These are phyloP conservation scores for Eudorina sp. DNA, from an alignment of 139 green algal species.

Conservation along the genomic window DNA sequence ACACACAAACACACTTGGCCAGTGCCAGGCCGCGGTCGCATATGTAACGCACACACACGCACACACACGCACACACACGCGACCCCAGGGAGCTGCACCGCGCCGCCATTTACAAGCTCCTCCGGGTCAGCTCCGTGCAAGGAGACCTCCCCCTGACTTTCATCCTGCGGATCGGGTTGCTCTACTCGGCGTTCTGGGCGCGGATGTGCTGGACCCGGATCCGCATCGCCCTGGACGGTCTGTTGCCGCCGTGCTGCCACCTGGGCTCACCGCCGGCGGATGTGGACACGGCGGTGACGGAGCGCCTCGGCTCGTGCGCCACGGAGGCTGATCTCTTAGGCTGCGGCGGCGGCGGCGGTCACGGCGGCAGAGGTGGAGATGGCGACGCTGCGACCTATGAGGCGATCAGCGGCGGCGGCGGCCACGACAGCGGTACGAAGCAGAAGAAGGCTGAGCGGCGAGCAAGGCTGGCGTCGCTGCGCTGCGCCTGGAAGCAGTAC, in stretches of 20 bases:
- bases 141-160: not conserved
- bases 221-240: not conserved
- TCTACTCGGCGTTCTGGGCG: not conserved
- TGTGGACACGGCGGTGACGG: no score
- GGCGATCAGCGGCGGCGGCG: not conserved
- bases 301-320: no score
- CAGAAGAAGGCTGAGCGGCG: not conserved
- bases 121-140: not conserved
- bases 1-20: no score
- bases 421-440: not conserved
- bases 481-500: not conserved
- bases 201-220: not conserved
- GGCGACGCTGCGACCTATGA: no score
- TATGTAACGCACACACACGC: not conserved
- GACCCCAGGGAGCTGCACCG: constrained; percentile 7
- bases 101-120: not conserved
- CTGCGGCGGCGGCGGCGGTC: no score
- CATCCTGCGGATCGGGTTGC: not conserved
- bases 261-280: not conserved
- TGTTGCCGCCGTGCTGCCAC: not conserved
- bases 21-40: no score
- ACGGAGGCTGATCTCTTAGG: no score
- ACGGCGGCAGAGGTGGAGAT: not conserved
- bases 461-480: not conserved
- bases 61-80: not conserved